These are phyloP conservation scores for Volutella citrinella DNA, from an alignment of 2,329 filamentous ascomycete species.

Conservation along the genomic window DNA sequence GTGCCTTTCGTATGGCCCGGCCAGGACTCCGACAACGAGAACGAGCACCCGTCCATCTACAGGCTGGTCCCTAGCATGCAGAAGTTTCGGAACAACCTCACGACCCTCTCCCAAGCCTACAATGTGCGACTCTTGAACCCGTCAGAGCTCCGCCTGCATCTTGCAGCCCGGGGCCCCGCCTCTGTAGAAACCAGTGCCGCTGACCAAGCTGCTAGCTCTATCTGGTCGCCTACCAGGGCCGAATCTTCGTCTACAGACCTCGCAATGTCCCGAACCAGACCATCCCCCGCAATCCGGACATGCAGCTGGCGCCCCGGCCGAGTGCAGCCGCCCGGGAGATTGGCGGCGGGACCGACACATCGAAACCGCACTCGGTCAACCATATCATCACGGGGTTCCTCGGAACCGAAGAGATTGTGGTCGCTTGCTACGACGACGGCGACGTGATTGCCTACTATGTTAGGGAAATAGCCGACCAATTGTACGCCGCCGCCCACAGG, in stretches of 20 bases:
- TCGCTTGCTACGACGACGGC: conserved; percentile 70
- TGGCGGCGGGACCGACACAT: conserved; percentile 51
- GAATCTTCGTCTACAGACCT: conserved; percentile 56
- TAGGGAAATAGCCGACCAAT: conserved; percentile 44
- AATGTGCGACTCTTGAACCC: conserved; percentile 46
- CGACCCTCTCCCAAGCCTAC: conserved; percentile 54
- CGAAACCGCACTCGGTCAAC: conserved; percentile 62
- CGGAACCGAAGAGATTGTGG: conserved; percentile 66
- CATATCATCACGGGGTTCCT: conserved; percentile 66
- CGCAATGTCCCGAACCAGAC: conserved; percentile 44
- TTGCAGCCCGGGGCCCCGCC: too few species aligned
- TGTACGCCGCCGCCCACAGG: conserved; percentile 26
- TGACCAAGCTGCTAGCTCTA: conserved; percentile 45
- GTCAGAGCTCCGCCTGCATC: too few species aligned
- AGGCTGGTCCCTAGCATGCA: conserved; percentile 32
- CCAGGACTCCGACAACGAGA: conserved; percentile 21
- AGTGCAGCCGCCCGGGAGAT: conserved; percentile 39
- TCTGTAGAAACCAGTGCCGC: too few species aligned
- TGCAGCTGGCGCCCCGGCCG: conserved; percentile 45
- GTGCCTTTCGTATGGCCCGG: conserved; percentile 29
- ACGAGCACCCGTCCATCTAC: conserved; percentile 24
- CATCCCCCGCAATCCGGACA: conserved; percentile 45
- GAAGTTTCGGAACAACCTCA: conserved; percentile 52
- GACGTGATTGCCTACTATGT: conserved; percentile 72
- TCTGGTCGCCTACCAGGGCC: conserved; percentile 55